Evolutionary conservation across 106 monocot genomes (phyloP).

Genomic region (Dactylorhiza incarnata): DNA sequence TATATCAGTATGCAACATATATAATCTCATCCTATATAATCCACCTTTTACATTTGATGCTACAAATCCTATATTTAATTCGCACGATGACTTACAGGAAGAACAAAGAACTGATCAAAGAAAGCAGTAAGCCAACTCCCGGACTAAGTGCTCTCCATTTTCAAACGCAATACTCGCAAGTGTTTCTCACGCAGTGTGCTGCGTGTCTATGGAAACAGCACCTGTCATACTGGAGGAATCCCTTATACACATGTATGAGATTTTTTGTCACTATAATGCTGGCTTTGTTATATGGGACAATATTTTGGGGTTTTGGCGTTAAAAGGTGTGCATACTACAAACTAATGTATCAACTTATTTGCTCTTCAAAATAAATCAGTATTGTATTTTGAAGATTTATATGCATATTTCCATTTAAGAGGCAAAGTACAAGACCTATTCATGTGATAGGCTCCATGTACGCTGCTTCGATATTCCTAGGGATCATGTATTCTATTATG

Average conservation of each 20-base stretch:
- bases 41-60: background rate
- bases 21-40: background rate
- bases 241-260: background rate
- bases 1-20: background rate
- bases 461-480: too few relatives aligned
- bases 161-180: background rate
- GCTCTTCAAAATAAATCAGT: too few relatives aligned
- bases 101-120: background rate
- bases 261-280: background rate
- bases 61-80: background rate
- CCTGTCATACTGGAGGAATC: background rate
- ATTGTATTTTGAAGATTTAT: too few relatives aligned
- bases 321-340: background rate
- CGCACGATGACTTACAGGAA: background rate
- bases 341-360: too few relatives aligned
- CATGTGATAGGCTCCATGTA: too few relatives aligned
- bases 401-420: too few relatives aligned
- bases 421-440: too few relatives aligned
- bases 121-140: background rate
- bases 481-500: too few relatives aligned
- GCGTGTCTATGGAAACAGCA: slow-evolving; percentile 2
- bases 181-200: background rate
- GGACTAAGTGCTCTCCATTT: background rate
- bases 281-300: background rate
- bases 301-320: background rate